Evolutionary conservation across 2,329 filamentous ascomycete species (phyloP).

Genomic region (Pseudogymnoascus sp.): DNA sequence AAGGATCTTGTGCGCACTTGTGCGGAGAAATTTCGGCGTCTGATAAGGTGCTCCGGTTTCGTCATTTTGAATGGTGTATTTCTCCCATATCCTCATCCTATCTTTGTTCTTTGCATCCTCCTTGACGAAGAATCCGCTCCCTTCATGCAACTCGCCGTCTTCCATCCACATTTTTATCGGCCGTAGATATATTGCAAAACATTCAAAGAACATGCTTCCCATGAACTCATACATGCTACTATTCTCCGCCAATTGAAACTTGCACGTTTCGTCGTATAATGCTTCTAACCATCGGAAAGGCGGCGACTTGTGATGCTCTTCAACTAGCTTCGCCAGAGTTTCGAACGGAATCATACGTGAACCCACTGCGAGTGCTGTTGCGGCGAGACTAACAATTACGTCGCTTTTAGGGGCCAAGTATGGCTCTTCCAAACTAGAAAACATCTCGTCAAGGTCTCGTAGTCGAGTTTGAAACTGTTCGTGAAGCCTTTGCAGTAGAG

Average conservation of each 20-base stretch:
- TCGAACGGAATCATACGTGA: constrained; percentile 47
- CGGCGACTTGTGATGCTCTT: constrained; percentile 18
- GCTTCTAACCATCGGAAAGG: constrained; percentile 71
- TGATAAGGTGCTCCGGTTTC: constrained; percentile 49
- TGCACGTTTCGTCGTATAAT: constrained; percentile 62
- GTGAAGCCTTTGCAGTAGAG: constrained; percentile 28
- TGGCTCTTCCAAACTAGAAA: constrained; percentile 53
- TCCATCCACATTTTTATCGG: constrained; percentile 82
- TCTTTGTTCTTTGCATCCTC: constrained; percentile 51
- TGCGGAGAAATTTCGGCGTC: constrained; percentile 67
- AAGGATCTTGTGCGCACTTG: constrained; percentile 65
- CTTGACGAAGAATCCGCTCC: constrained; percentile 66
- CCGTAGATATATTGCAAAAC: constrained; percentile 72
- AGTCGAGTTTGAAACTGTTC: constrained; percentile 37
- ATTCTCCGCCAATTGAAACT: constrained; percentile 63
- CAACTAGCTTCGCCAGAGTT: constrained; percentile 43
- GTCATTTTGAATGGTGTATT: constrained; percentile 57
- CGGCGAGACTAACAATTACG: constrained; percentile 58
- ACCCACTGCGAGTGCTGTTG: constrained; percentile 51
- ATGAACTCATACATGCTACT: constrained; percentile 54
- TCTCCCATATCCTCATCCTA: constrained; percentile 31
- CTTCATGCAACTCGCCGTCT: constrained; percentile 60
- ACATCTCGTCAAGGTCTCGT: constrained; percentile 45
- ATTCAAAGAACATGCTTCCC: constrained; percentile 66
- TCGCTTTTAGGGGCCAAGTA: constrained; percentile 49